Conservation (phyloP, 495 filamentous ascomycete genomes). For the Xylaria grammica region DNA sequence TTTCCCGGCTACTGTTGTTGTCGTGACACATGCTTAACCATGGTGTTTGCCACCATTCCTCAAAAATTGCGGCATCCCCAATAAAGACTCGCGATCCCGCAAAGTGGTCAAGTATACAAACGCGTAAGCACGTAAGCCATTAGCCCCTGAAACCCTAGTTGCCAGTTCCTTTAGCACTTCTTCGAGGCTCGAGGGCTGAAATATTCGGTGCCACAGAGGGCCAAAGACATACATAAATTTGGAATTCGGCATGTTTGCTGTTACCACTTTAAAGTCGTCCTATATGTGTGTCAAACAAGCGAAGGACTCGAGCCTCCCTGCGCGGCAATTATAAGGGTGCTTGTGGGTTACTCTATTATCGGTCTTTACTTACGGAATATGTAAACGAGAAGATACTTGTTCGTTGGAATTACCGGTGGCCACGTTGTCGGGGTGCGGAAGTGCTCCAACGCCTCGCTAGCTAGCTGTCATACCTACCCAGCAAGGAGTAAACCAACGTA, state of each 20-base stretch:
- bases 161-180: neutral
- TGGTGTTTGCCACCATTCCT: neutral
- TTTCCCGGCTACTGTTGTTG: no score
- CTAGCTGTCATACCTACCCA: no score
- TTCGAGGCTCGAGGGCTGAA: neutral
- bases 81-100: neutral
- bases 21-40: neutral
- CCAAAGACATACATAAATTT: neutral
- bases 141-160: no score
- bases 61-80: neutral
- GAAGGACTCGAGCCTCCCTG: no score
- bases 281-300: no score
- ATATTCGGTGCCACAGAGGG: neutral
- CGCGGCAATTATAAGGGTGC: no score
- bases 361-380: neutral
- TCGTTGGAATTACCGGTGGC: neutral
- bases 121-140: no score
- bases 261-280: no score
- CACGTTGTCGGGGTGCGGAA: no score
- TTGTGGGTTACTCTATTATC: no score
- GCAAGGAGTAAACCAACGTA: no score
- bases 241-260: neutral
- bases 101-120: neutral
- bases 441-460: no score
- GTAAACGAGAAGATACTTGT: neutral